A percentile compares a stretch with the other conserved stretches of the same genome.
Evolutionary conservation across 805 yeast species (phyloP).

Genomic region (Lipomyces sp.): DNA sequence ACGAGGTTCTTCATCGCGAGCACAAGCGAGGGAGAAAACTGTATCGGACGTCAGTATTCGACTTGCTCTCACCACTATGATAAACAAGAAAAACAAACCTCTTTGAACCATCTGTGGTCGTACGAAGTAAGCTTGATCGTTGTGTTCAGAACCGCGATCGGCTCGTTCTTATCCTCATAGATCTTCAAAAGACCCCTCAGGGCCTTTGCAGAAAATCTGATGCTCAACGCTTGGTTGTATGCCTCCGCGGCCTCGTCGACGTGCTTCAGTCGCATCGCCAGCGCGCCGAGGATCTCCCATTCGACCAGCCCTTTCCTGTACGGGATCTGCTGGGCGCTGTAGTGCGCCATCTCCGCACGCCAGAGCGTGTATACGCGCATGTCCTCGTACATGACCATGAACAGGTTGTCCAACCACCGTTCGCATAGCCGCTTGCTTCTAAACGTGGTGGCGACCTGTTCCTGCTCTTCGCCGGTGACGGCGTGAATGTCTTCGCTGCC

Average conservation of each 20-base stretch:
- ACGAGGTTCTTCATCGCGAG: slow-evolving; percentile 20
- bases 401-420: slow-evolving; percentile 73
- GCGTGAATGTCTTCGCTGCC: slow-evolving; percentile 21
- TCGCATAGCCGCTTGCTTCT: slow-evolving; percentile 61
- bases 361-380: slow-evolving; percentile 75
- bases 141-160: slow-evolving; percentile 58
- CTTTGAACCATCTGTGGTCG: slow-evolving; percentile 97
- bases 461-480: slow-evolving; percentile 5
- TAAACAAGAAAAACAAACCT: slow-evolving; percentile 34
- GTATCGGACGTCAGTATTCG: background rate
- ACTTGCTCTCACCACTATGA: no score
- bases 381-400: slow-evolving; percentile 68
- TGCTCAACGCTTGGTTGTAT: slow-evolving; percentile 64
- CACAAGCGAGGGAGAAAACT: slow-evolving; percentile 28
- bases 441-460: slow-evolving; percentile 22
- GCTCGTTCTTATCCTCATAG: slow-evolving; percentile 44
- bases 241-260: slow-evolving; percentile 84
- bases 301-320: slow-evolving; percentile 76
- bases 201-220: slow-evolving; percentile 77
- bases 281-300: slow-evolving; percentile 88
- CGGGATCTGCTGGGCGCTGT: slow-evolving; percentile 79
- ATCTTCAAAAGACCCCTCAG: slow-evolving; percentile 69
- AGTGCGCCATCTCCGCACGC: slow-evolving; percentile 87
- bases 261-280: slow-evolving; percentile 83
- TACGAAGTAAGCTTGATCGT: slow-evolving; percentile 84